Conservation (phyloP, 805 yeast species). For the Nematodospora valgi region DNA sequence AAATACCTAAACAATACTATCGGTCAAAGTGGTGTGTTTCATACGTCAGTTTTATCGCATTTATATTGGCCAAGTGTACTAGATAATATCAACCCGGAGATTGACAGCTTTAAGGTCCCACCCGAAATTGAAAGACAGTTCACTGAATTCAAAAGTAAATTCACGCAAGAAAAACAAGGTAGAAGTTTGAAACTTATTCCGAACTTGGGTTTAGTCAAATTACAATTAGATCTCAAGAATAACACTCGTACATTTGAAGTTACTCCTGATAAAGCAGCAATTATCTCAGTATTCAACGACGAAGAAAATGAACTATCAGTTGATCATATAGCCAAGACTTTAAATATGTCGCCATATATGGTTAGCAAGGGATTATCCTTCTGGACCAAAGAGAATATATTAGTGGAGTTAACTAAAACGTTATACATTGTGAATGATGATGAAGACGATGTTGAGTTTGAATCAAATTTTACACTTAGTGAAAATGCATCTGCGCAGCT, state of each 20-base stretch:
- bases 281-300: conserved; percentile 48
- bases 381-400: conserved; percentile 64
- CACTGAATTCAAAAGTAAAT: conserved; percentile 43
- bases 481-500: conserved; percentile 6
- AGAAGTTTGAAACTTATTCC: conserved; percentile 57
- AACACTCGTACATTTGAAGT: conserved; percentile 41
- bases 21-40: conserved; percentile 30
- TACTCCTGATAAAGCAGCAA: conserved; percentile 66
- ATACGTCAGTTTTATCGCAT: conserved; percentile 67
- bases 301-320: conserved; percentile 29
- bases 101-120: conserved; percentile 50
- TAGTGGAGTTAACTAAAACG: conserved; percentile 35
- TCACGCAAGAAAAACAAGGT: conserved; percentile 46
- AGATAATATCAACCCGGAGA: conserved; percentile 17
- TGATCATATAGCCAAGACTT: conserved; percentile 25
- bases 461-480: background rate
- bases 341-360: conserved; percentile 42
- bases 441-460: conserved; percentile 2
- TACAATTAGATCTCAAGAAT: conserved; percentile 48
- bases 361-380: conserved; percentile 42
- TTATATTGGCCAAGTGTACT: conserved; percentile 75
- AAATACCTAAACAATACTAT: conserved; percentile 33
- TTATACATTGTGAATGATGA: conserved; percentile 40
- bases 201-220: conserved; percentile 56
- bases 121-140: conserved; percentile 36